Evolutionary conservation across 83 land plant species (phyloP).

Genomic region (Isoetes engelmannii): DNA sequence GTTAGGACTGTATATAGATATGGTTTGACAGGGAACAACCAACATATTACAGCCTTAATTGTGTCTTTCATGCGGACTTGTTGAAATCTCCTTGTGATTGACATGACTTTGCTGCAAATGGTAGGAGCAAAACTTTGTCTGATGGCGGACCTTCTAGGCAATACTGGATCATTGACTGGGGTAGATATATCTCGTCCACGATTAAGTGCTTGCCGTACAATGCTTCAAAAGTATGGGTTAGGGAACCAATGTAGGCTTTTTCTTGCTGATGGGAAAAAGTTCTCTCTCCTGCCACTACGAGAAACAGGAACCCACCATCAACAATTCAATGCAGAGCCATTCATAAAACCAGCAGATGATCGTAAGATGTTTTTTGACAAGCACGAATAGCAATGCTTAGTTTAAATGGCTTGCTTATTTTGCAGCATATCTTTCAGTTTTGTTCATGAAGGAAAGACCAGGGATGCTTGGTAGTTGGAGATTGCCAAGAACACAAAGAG

Average conservation of each 20-base stretch:
- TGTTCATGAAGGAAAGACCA: no score
- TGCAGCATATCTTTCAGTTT: no score
- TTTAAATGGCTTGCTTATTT: no score
- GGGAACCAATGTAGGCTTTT: conserved; percentile 73
- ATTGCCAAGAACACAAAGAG: conserved; percentile 50
- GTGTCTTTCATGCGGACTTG: no score
- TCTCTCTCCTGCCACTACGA: conserved; percentile 49
- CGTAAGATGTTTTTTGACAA: no score
- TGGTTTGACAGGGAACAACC: no score
- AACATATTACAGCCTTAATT: no score
- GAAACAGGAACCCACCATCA: not conserved
- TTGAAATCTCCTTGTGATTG: no score
- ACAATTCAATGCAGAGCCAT: not conserved
- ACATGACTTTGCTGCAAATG: no score
- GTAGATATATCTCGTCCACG: conserved; percentile 85
- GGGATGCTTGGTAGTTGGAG: conserved; percentile 60
- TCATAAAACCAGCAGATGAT: not conserved
- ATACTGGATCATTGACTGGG: conserved; percentile 74
- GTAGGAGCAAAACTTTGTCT: conserved; percentile 93
- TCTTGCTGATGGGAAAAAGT: conserved; percentile 86
- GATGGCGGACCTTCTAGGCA: conserved; percentile 64
- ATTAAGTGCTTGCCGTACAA: conserved; percentile 84
- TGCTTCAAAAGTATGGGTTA: conserved; percentile 73
- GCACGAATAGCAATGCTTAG: no score
- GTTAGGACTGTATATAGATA: no score